Evolutionary conservation across 2,329 filamentous ascomycete genomes (phyloP).

Genomic region (Ophiostoma fasciatum): DNA sequence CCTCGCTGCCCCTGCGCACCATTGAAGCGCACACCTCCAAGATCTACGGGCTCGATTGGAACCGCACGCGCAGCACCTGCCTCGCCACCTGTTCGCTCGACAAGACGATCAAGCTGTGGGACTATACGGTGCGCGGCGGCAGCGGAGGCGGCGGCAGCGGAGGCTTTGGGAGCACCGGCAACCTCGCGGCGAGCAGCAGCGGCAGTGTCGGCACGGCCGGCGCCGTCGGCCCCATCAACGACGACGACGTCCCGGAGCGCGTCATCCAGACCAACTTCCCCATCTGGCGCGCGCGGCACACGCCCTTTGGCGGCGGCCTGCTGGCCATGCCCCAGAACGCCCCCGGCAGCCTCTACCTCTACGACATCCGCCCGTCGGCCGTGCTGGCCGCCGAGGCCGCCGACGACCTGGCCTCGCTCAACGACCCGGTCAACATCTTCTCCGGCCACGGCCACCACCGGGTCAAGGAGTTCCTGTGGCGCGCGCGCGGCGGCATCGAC

Average conservation of each 20-base stretch:
- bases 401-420: slow-evolving; percentile 25
- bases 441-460: slow-evolving; percentile 48
- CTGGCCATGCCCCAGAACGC: slow-evolving; percentile 87
- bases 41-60: slow-evolving; percentile 94
- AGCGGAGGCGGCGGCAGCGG: neutral
- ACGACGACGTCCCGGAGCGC: slow-evolving; percentile 52
- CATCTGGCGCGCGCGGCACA: slow-evolving; percentile 81
- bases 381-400: slow-evolving; percentile 25
- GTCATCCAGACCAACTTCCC: slow-evolving; percentile 73
- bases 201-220: neutral
- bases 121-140: slow-evolving; percentile 33
- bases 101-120: slow-evolving; percentile 88
- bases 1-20: slow-evolving; percentile 62
- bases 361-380: slow-evolving; percentile 41
- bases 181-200: slow-evolving; percentile 25
- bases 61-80: slow-evolving; percentile 55
- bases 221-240: slow-evolving; percentile 18
- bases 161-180: neutral
- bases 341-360: slow-evolving; percentile 72
- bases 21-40: slow-evolving; percentile 84
- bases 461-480: slow-evolving; percentile 87
- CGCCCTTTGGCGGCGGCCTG: slow-evolving; percentile 74
- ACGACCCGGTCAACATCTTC: slow-evolving; percentile 40
- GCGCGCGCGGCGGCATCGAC: slow-evolving; percentile 53
- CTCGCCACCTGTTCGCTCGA: slow-evolving; percentile 83